These are phyloP conservation scores for Berkeleyomyces basicola DNA, from an alignment of 2,329 filamentous ascomycete species.

Conservation along the genomic window DNA sequence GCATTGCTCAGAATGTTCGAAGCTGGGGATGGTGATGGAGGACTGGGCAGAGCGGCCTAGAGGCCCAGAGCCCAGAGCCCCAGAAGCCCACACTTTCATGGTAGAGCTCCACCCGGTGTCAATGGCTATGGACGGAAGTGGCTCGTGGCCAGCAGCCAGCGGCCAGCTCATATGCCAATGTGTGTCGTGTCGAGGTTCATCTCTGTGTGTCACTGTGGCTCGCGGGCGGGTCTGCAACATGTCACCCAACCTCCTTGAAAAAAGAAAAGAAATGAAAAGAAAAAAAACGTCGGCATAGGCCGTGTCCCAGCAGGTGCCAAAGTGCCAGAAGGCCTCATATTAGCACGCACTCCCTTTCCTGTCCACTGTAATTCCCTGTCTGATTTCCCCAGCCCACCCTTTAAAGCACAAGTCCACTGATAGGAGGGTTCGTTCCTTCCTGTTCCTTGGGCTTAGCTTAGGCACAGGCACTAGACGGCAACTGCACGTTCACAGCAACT, in stretches of 20 bases:
- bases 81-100: background rate
- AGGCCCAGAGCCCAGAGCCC: too few species aligned
- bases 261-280: background rate
- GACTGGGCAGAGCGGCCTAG: too few species aligned
- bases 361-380: background rate
- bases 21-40: background rate
- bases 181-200: too few species aligned
- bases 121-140: too few species aligned
- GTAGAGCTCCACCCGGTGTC: background rate
- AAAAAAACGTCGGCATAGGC: background rate
- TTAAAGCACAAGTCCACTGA: background rate
- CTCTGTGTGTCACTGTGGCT: background rate
- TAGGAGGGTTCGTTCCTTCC: slow-evolving; percentile 4
- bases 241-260: background rate
- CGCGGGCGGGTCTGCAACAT: background rate
- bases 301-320: background rate
- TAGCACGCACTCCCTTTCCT: background rate
- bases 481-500: background rate
- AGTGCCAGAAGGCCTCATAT: background rate
- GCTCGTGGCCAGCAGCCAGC: too few species aligned
- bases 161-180: too few species aligned
- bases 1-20: background rate
- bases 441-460: background rate
- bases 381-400: slow-evolving; percentile 7
- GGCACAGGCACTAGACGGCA: background rate